Evolutionary conservation across 2,329 filamentous ascomycete genomes (phyloP).

Genomic region (Iodosphaeria phyllophila): DNA sequence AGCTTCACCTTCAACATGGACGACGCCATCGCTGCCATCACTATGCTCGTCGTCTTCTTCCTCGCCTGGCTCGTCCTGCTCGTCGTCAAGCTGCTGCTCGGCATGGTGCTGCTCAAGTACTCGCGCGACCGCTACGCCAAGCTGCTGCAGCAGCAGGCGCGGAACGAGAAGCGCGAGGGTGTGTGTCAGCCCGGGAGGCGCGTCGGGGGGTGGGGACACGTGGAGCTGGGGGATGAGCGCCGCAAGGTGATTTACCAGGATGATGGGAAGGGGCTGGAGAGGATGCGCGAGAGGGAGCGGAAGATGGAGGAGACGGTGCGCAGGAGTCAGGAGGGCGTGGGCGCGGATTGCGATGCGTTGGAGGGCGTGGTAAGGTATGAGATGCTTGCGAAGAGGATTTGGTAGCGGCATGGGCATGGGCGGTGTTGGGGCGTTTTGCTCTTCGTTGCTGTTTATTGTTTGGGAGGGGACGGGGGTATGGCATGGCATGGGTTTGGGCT

Average conservation of each 20-base stretch:
- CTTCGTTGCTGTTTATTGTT: neutral
- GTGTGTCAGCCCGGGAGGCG: constrained; percentile 56
- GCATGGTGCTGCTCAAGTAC: constrained; percentile 71
- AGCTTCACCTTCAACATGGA: constrained; percentile 47
- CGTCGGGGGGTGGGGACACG: constrained; percentile 64
- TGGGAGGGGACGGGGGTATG: too few relatives aligned
- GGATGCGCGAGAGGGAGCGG: constrained; percentile 42
- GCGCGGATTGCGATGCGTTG: too few relatives aligned
- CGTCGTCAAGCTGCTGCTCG: constrained; percentile 67
- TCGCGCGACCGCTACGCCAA: constrained; percentile 58
- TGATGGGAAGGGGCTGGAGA: constrained; percentile 50
- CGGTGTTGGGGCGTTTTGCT: neutral
- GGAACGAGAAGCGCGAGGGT: constrained; percentile 28
- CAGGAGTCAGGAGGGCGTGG: constrained; percentile 27
- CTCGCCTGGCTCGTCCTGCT: constrained; percentile 71
- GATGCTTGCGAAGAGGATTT: constrained; percentile 94
- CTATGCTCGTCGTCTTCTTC: constrained; percentile 76
- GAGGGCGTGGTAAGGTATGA: constrained; percentile 60
- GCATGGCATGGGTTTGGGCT: too few relatives aligned
- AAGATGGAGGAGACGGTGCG: constrained; percentile 39
- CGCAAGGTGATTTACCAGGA: constrained; percentile 74
- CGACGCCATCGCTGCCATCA: constrained; percentile 54
- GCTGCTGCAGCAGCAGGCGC: constrained; percentile 48
- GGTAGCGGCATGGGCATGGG: constrained; percentile 33
- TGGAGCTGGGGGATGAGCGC: constrained; percentile 81